These are phyloP conservation scores for Scleromitrula shiraiana DNA, from an alignment of 2,329 filamentous ascomycete genomes.

Conservation along the genomic window DNA sequence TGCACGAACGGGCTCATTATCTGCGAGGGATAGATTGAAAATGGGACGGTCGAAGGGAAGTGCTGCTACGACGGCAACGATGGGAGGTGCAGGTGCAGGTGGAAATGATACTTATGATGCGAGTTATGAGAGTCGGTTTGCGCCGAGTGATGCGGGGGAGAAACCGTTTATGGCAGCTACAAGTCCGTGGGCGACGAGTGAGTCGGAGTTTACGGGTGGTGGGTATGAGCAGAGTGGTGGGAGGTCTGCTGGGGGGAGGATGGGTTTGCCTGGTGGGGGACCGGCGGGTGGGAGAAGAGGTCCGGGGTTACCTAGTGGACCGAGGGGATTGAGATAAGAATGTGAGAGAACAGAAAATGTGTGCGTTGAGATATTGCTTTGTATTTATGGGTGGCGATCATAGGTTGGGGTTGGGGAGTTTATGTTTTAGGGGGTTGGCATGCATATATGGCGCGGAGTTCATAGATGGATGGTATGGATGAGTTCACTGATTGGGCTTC, in stretches of 20 bases:
- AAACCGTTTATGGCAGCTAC: constrained; percentile 39
- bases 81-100: constrained; percentile 7
- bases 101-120: constrained; percentile 13
- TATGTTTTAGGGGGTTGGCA: too few species aligned
- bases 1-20: background rate
- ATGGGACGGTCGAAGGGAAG: constrained; percentile 53
- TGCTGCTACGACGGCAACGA: constrained; percentile 11
- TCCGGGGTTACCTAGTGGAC: too few species aligned
- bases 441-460: too few species aligned
- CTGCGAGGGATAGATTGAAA: constrained; percentile 73
- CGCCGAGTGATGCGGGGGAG: constrained; percentile 28
- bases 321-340: background rate
- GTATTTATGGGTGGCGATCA: too few species aligned
- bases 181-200: constrained; percentile 40
- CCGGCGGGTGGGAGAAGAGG: background rate
- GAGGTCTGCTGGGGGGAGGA: background rate
- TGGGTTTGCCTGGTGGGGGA: constrained; percentile 7
- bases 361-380: too few species aligned
- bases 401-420: too few species aligned
- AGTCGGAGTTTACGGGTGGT: constrained; percentile 33
- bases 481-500: too few species aligned
- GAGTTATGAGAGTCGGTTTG: constrained; percentile 14
- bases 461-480: too few species aligned
- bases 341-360: too few species aligned
- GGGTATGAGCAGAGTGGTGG: constrained; percentile 22